A percentile compares a stretch with the other conserved stretches of the same genome.
These are phyloP conservation scores for Plenodomus biglobosus DNA, from an alignment of 2,329 filamentous ascomycete genomes.

Conservation along the genomic window DNA sequence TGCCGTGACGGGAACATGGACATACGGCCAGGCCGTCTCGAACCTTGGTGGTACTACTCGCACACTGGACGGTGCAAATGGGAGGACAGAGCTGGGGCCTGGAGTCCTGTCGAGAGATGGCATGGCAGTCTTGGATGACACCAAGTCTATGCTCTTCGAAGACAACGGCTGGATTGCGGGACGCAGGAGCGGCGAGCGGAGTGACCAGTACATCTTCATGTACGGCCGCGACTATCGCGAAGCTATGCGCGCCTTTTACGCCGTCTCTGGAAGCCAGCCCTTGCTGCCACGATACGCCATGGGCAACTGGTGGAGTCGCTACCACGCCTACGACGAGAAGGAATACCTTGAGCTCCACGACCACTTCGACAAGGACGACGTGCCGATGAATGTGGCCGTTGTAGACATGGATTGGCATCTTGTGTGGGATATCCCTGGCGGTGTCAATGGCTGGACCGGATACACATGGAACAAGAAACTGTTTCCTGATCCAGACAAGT, in stretches of 20 bases:
- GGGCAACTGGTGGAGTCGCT: conserved; percentile 68
- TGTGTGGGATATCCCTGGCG: conserved; percentile 45
- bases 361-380: conserved; percentile 52
- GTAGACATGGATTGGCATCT: conserved; percentile 70
- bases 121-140: conserved; percentile 58
- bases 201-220: conserved; percentile 62
- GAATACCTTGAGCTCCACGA: conserved; percentile 63
- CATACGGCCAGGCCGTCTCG: conserved; percentile 50
- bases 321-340: conserved; percentile 58
- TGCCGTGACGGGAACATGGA: conserved; percentile 52
- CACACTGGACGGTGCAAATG: conserved; percentile 58
- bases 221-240: conserved; percentile 60
- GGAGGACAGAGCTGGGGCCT: conserved; percentile 52
- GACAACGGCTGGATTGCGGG: conserved; percentile 55
- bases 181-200: conserved; percentile 50
- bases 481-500: conserved; percentile 58
- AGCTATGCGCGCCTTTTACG: conserved; percentile 58
- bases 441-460: conserved; percentile 59
- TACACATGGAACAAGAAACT: conserved; percentile 64
- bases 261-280: conserved; percentile 59
- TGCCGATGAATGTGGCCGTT: conserved; percentile 62
- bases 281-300: conserved; percentile 59
- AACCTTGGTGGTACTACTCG: conserved; percentile 55
- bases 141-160: conserved; percentile 59
- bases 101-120: conserved; percentile 57